Evolutionary conservation across 371 early-diverging fungal species (phyloP), one percentile per base, ranked within the genome.

Genomic region (Fennellomyces sp.): DNA sequence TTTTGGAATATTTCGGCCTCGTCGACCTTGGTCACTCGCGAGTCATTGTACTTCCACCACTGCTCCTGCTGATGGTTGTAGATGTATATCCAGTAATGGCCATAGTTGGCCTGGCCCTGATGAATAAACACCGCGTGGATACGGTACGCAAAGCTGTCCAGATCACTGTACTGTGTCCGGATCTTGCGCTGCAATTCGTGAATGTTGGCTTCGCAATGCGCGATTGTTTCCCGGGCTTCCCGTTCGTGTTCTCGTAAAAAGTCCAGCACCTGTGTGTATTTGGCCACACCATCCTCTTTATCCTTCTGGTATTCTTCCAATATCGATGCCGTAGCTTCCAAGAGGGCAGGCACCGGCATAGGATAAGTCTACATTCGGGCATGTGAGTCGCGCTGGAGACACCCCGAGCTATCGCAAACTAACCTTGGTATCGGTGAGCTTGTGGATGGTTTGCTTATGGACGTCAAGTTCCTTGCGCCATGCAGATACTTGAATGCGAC

Each of bases 71-170:
- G 72, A 27, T 79, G 79, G 61, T 96, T 92, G 5, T 82, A 76
- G 21, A 96, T 84, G 58, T 91, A 94, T 6, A 91, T 83, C 91
- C 94, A 94, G 63, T 96, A 96, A 64, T 96, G 96, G 1, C 95
- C 96, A 79, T 85, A 93, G 35, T 85, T 82, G 13, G 93, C 88
- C 62, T 84, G 80, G 71, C 86, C 87, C 67, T 83, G 81, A 65
- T 87, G 89, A 30, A 89, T 80, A 65, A 89, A 87, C 5, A 91
- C 91, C 3, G 91, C 91, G 56, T 88, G 89, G 5, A 91, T 58
- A 2, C 64, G 63, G 66, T 91, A 91, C 28, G 73, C 78, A 38
- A 64, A 52, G 11, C 78, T 50, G 5, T 49, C 56, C 47, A 79
- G 62, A 41, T 81, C 76, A 27, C 68, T 58, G 41, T 81, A 82